Base-by-base conservation (phyloP, 345 rosid species). In the Brassica rapa region DNA sequence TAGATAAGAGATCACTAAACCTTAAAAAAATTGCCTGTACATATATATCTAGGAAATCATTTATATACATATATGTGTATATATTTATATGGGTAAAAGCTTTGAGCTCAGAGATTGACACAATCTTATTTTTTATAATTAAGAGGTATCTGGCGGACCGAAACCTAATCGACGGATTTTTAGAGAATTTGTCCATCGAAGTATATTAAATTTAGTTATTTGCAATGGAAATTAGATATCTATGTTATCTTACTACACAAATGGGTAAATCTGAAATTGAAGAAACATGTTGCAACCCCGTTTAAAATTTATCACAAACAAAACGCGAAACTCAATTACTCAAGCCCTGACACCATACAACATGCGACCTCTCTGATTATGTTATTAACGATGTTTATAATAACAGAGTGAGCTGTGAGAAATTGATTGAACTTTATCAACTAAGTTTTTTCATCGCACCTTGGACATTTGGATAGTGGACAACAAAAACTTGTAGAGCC, bases 1-100 rank as follows among this genome's bases (percentile, higher is more conserved):
- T 68, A 29, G 32, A 67, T 27, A 75, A 75, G 49, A 68, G 4
- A 59, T 39, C 60, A 76, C 70, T 30, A 76, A 12, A 43, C 37
- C 11, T 46, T 43, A 19, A 59, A 7, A 4, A 7, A 3, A 30
- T 19, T 68, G 6, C 56, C 53, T 27, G 30, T 27, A 11, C 21
- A 9, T 68, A 27, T 68, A 27, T 5, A 60, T 19, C 72, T 75
- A 55, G 21, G 59, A 59, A 57, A 67, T 27, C 41, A 57, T 41
- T 12, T 57, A 11, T 67, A 14, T 3, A 43, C 51, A 43, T 33
- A 0, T 37, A 37, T 37, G 8, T 37, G 2, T 37, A 43, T 37
- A 37, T 37, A 37, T 57, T 10, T 41, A 41, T 41, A 4, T 41
- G 11, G 11, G 14, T 10, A 10, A 41, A 41, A 41, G 49, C 14